A percentile compares a stretch with the other conserved stretches of the same genome.
Conservation (phyloP, 805 yeast species). For the Candida patagonica region DNA sequence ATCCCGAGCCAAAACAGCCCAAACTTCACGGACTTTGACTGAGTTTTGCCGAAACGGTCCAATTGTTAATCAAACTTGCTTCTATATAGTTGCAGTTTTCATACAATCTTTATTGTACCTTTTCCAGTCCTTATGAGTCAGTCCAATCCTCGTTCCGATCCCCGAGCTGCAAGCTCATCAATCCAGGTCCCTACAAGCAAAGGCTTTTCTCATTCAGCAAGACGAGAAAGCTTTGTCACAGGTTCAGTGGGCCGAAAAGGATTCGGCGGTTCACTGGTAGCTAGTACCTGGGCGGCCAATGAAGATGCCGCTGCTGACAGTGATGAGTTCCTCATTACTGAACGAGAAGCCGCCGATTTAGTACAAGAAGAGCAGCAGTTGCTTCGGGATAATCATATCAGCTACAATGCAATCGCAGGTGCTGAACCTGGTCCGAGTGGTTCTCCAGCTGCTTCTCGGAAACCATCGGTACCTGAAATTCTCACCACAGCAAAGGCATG, state of each 20-base stretch:
- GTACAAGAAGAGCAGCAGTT: slow-evolving; percentile 24
- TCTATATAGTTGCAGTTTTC: too few species aligned
- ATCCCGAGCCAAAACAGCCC: too few species aligned
- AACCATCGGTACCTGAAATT: slow-evolving; percentile 12
- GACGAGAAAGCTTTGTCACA: slow-evolving; percentile 16
- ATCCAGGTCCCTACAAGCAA: slow-evolving; percentile 13
- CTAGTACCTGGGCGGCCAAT: background rate
- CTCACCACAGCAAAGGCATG: slow-evolving; percentile 21
- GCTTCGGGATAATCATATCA: slow-evolving; percentile 18
- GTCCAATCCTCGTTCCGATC: too few species aligned
- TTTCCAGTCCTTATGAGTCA: too few species aligned
- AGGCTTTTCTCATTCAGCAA: slow-evolving; percentile 16
- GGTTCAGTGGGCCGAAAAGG: slow-evolving; percentile 24
- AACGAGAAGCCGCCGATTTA: slow-evolving; percentile 22
- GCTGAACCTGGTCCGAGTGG: background rate
- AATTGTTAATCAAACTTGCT: too few species aligned
- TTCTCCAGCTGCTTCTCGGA: slow-evolving; percentile 3
- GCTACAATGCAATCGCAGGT: background rate
- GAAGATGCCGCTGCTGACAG: slow-evolving; percentile 3
- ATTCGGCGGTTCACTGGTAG: slow-evolving; percentile 16
- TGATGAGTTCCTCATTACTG: slow-evolving; percentile 22
- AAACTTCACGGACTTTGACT: too few species aligned
- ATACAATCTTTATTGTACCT: too few species aligned
- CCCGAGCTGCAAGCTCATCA: too few species aligned
- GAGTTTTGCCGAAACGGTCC: too few species aligned